Percentiles rank a stretch among this genome's conserved stretches.
Evolutionary conservation across 202 grass and related monocot genomes (phyloP).

Genomic region (Alloteropsis angusta): DNA sequence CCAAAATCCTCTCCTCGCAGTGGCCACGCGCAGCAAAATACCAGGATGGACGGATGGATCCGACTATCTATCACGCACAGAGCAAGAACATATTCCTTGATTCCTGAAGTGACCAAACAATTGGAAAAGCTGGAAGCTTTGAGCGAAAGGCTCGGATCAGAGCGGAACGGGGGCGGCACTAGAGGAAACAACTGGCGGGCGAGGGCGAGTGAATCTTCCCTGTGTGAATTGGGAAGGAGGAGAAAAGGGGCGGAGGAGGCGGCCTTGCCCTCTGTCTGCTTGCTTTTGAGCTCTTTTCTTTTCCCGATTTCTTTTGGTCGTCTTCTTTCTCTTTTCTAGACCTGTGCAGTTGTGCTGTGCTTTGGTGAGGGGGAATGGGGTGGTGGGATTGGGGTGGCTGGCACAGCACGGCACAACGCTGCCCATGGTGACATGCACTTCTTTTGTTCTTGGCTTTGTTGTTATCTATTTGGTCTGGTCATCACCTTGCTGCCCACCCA

Average conservation of each 20-base stretch:
- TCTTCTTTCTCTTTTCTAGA: slow-evolving; percentile 28
- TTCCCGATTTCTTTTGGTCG: slow-evolving; percentile 17
- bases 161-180: slow-evolving; percentile 24
- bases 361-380: slow-evolving; percentile 16
- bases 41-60: slow-evolving; percentile 14
- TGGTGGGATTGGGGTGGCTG: slow-evolving; percentile 18
- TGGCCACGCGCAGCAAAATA: slow-evolving; percentile 11
- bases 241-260: slow-evolving; percentile 20
- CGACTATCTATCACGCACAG: slow-evolving; percentile 18
- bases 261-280: slow-evolving; percentile 14
- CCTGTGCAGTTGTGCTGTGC: slow-evolving; percentile 3
- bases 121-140: slow-evolving; percentile 51
- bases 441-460: slow-evolving; percentile 36
- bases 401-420: slow-evolving; percentile 18
- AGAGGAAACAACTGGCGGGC: slow-evolving; percentile 22
- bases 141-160: slow-evolving; percentile 54
- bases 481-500: not conserved
- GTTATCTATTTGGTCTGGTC: slow-evolving; percentile 26
- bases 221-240: slow-evolving; percentile 41
- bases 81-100: slow-evolving; percentile 57
- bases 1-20: slow-evolving; percentile 23
- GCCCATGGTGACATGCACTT: slow-evolving; percentile 17
- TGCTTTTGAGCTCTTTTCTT: slow-evolving; percentile 43
- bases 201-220: slow-evolving; percentile 29
- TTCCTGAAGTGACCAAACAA: slow-evolving; percentile 55